phyloP scores from a whole-genome alignment of 768 basidiomycete species.

The Amanita inopinata region DNA sequence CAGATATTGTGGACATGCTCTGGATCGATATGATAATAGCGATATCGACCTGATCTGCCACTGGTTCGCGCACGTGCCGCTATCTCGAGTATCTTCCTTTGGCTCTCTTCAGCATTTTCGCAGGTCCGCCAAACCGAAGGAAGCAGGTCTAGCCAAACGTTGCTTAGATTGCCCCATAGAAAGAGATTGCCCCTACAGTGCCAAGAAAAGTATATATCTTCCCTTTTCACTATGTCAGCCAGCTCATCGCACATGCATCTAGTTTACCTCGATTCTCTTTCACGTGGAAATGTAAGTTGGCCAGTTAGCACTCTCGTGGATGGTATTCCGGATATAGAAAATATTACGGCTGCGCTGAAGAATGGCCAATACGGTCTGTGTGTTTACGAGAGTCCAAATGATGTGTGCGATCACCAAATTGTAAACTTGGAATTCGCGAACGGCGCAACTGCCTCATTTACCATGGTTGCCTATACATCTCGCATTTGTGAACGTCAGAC shows the following conservation, averaged over 20 bases:
- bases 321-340: slow-evolving; percentile 81
- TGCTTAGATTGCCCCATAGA: slow-evolving; percentile 73
- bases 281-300: slow-evolving; percentile 47
- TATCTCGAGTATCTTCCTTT: slow-evolving; percentile 72
- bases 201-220: slow-evolving; percentile 59
- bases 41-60: slow-evolving; percentile 80
- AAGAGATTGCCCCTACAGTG: slow-evolving; percentile 73
- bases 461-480: slow-evolving; percentile 82
- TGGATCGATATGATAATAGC: slow-evolving; percentile 39
- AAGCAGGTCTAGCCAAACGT: slow-evolving; percentile 56
- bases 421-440: slow-evolving; percentile 83
- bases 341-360: slow-evolving; percentile 62
- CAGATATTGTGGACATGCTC: slow-evolving; percentile 7
- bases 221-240: not conserved
- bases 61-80: slow-evolving; percentile 59
- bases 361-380: slow-evolving; percentile 70
- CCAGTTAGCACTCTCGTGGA: slow-evolving; percentile 65
- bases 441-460: slow-evolving; percentile 76
- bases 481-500: slow-evolving; percentile 76
- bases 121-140: slow-evolving; percentile 56
- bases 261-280: slow-evolving; percentile 81
- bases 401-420: slow-evolving; percentile 87
- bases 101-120: slow-evolving; percentile 81
- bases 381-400: slow-evolving; percentile 78
- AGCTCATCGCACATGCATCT: slow-evolving; percentile 9